These are phyloP conservation scores for Mycosarcoma mackinlayi DNA, from an alignment of 1,284 basidiomycete species.

Conservation along the genomic window DNA sequence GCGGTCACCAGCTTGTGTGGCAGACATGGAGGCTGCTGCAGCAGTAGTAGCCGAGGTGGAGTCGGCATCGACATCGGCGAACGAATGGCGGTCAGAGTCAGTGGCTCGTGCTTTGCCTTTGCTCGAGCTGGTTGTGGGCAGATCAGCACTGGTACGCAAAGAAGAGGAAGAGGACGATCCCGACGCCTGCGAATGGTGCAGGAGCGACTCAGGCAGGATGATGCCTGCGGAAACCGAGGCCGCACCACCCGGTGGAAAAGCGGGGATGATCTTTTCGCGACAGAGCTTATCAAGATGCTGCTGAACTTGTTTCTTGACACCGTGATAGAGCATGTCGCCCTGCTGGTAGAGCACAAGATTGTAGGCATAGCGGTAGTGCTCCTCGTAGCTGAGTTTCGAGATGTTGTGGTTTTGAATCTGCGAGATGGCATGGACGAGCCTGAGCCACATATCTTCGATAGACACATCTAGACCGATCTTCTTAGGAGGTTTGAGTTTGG, in stretches of 20 bases:
- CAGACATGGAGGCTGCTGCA: slow-evolving; percentile 42
- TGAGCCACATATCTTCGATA: slow-evolving; percentile 73
- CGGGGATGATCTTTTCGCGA: slow-evolving; percentile 80
- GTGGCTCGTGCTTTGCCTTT: slow-evolving; percentile 57
- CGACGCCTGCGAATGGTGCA: slow-evolving; percentile 19
- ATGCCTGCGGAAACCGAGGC: slow-evolving; percentile 44
- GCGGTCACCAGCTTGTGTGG: slow-evolving; percentile 47
- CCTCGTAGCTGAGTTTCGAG: slow-evolving; percentile 91
- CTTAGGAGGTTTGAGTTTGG: slow-evolving; percentile 49
- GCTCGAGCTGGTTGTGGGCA: slow-evolving; percentile 2
- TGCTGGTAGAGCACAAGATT: slow-evolving; percentile 72
- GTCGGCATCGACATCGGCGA: slow-evolving; percentile 7
- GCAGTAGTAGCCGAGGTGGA: slow-evolving; percentile 12
- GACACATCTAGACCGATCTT: slow-evolving; percentile 62
- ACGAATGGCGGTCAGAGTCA: slow-evolving; percentile 15
- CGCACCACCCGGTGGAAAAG: slow-evolving; percentile 76
- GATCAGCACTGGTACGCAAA: slow-evolving; percentile 22
- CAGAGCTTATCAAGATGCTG: slow-evolving; percentile 87
- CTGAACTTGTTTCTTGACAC: slow-evolving; percentile 81
- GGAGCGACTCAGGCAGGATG: slow-evolving; percentile 71
- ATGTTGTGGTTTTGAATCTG: slow-evolving; percentile 97
- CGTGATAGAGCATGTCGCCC: slow-evolving; percentile 88
- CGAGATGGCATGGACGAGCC: slow-evolving; percentile 83
- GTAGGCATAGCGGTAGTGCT: slow-evolving; percentile 76
- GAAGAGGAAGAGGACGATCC: slow-evolving; percentile 24